Percentiles rank a stretch among this genome's conserved stretches.
Conservation (phyloP, 2,329 filamentous ascomycete species). For the Xylaria polymorpha region DNA sequence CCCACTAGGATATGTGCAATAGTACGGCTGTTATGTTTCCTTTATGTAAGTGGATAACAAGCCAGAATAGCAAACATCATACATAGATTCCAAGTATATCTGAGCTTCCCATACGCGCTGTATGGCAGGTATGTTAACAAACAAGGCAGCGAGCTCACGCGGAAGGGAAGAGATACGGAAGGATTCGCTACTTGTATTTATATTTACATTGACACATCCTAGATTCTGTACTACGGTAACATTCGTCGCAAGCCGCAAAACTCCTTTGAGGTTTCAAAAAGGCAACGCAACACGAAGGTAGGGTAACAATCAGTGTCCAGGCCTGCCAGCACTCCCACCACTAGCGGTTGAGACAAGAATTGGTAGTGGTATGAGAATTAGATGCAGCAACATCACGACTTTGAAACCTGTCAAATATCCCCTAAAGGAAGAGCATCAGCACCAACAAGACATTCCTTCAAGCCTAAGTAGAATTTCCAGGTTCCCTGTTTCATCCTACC, state of each 20-base stretch:
- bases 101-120: not conserved
- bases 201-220: slow-evolving; percentile 27
- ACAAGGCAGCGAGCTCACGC: not conserved
- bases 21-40: not conserved
- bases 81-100: not conserved
- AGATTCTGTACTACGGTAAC: slow-evolving; percentile 38
- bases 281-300: slow-evolving; percentile 38
- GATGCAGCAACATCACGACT: slow-evolving; percentile 9
- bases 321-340: slow-evolving; percentile 38
- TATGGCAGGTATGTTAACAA: not conserved
- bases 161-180: slow-evolving; percentile 8
- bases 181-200: slow-evolving; percentile 29
- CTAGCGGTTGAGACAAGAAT: slow-evolving; percentile 39
- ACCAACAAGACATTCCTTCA: slow-evolving; percentile 28
- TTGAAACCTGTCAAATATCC: slow-evolving; percentile 16
- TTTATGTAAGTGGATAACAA: not conserved
- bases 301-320: slow-evolving; percentile 31
- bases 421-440: slow-evolving; percentile 16
- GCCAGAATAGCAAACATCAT: not conserved
- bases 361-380: slow-evolving; percentile 6
- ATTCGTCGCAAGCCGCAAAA: slow-evolving; percentile 44
- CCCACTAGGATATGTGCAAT: slow-evolving; percentile 8
- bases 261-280: slow-evolving; percentile 44
- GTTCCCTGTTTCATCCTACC: slow-evolving; percentile 29
- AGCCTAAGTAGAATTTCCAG: slow-evolving; percentile 15